Conservation (phyloP, 2,329 filamentous ascomycete species). For the Cercospora citrullina region DNA sequence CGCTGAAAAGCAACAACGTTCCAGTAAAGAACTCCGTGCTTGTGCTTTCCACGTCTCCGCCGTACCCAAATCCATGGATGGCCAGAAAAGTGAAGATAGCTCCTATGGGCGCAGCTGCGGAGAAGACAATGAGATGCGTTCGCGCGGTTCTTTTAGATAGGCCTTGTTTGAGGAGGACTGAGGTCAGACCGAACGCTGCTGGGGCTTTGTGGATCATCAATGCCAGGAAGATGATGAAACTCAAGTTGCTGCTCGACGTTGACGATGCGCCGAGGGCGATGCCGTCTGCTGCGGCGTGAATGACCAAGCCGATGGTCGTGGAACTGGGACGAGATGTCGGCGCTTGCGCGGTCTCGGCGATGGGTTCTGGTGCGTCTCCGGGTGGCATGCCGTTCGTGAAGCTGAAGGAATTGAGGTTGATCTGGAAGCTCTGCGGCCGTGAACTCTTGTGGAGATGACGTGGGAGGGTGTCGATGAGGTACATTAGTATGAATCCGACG, state of each 20-base stretch:
- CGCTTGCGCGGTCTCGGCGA: conserved; percentile 9
- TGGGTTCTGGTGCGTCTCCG: conserved; percentile 25
- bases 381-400: conserved; percentile 36
- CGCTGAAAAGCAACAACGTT: conserved; percentile 90
- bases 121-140: conserved; percentile 86
- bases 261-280: conserved; percentile 91
- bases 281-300: conserved; percentile 91
- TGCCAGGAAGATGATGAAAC: conserved; percentile 89
- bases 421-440: conserved; percentile 71
- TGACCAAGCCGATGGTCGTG: conserved; percentile 87
- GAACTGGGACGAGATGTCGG: conserved; percentile 37
- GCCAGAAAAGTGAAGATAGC: conserved; percentile 81
- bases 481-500: conserved; percentile 93
- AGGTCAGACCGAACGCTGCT: conserved; percentile 93
- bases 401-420: conserved; percentile 78
- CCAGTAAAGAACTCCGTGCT: conserved; percentile 84
- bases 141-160: conserved; percentile 82
- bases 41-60: conserved; percentile 55
- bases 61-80: conserved; percentile 70
- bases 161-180: conserved; percentile 85
- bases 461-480: conserved; percentile 84
- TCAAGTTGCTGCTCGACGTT: conserved; percentile 67
- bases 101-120: conserved; percentile 82
- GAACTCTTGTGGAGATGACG: conserved; percentile 60
- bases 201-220: conserved; percentile 94